Base-by-base conservation (phyloP, 306 rosid genomes). In the Aeschynomene evenia region DNA sequence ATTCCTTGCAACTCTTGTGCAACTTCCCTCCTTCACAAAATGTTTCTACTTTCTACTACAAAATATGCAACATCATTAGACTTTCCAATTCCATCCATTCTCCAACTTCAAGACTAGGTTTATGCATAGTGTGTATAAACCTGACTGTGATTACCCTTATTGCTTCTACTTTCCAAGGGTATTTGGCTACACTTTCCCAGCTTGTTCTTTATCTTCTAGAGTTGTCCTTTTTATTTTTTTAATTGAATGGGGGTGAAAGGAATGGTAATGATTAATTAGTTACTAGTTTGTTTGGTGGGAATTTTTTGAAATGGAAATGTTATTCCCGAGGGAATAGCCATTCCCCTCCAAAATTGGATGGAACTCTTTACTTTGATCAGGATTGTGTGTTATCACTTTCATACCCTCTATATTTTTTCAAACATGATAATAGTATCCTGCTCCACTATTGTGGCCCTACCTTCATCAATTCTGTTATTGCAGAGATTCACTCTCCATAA, bases 1-100 rank as follows among this genome's bases (percentile, higher is more conserved):
- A 63, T 58, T 67, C 57, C 68, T 24, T 71, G 61, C 66, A 51
- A 24, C 46, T 80, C 23, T 66, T 33, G 23, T 31, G 75, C n/a
- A 26, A 45, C 37, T 66, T 62, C 43, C 64, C 40, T 26, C 18
- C 63, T 60, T 63, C 43, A 66, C 72, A 9, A 36, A 19, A 28
- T 52, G 24, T 59, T 37, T n/a, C n/a, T n/a, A n/a, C n/a, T n/a
- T n/a, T 66, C 39, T 42, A 50, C 39, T 24, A 50, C 55, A 39
- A 22, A 31, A 68, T 22, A 61, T 21, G 54, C 33, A 23, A 51
- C 34, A 31, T 74, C 52, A 16, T 37, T 43, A 26, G 46, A 39
- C 21, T 65, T 78, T 48, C 48, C 49, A 75, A n/a, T n/a, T n/a
- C n/a, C n/a, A n/a, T 75, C 55, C 36, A 34, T 26, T 49, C 26